Base-by-base conservation (phyloP, 192 early-diverging fungal genomes). In the Thoreauomyces humboldtii region DNA sequence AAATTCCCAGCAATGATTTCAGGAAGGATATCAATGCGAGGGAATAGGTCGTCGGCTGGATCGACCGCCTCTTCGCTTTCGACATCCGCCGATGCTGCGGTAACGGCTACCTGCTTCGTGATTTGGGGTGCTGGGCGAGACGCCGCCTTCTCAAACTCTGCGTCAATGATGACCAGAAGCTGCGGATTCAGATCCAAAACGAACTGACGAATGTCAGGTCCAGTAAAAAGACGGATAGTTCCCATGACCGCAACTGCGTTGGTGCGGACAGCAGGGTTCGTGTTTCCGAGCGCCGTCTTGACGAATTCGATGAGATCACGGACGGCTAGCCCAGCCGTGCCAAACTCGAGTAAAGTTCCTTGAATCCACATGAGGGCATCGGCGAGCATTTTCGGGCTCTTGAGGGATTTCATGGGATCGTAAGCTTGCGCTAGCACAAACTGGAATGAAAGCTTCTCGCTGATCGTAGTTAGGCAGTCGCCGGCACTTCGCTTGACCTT, bases 111-210 rank as follows among this genome's bases (percentile, higher is more conserved):
- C 27, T 64, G 64, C 53, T 82, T 87, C n/a, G 81, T 71, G 12
- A 89, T 84, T 43, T 77, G 66, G 22, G 88, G 88, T 22, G 90
- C 86, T 15, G 82, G 75, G 70, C 82, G 56, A 4, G 63, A 83
- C 1, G 84, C 87, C 2, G 94, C 94, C 59, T 91, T 94, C 27
- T 89, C 91, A 67, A 98, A 96, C 69, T 99, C 96, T 29, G 90
- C 80, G 69, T 99, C 94, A 44, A 99, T 87, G 2, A 84, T 79
- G 29, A 91, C 85, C 57, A 96, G 60, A 25, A 93, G 73, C 48
- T 88, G 82, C 0, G 93, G 79, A 66, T 84, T 93, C 52, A 98
- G 81, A 71, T 99, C 96, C 62, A 87, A 86, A 35, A 98, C 80
- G 70, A 97, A 88, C 5, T 80, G 78, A 34, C 88, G 78, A n/a